A percentile compares a stretch with the other conserved stretches of the same genome.
phyloP scores from a whole-genome alignment of 495 filamentous ascomycete genomes.

The Pyrenula aspistea region DNA sequence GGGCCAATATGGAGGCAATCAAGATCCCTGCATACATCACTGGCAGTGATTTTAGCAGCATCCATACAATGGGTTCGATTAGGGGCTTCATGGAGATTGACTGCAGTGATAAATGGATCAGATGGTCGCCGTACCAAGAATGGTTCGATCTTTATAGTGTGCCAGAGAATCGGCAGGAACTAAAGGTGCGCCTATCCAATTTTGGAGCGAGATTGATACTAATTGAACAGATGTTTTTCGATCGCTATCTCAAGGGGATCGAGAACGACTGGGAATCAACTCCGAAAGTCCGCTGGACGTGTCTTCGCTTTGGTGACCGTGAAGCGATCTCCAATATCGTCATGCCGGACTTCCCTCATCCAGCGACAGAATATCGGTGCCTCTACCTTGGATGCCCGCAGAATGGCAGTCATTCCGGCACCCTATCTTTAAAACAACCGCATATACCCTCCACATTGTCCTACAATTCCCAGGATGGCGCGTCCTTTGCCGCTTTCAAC shows the following conservation, averaged over 20 bases:
- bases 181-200: slow-evolving; percentile 1
- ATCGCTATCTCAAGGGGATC: slow-evolving; percentile 23
- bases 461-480: slow-evolving; percentile 14
- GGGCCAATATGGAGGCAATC: slow-evolving; percentile 12
- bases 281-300: slow-evolving; percentile 18
- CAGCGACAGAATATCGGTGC: slow-evolving; percentile 12
- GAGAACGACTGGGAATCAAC: slow-evolving; percentile 30
- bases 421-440: slow-evolving; percentile 1
- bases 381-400: slow-evolving; percentile 18
- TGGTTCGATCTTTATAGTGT: slow-evolving; percentile 27
- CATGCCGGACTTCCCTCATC: too few species aligned
- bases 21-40: slow-evolving; percentile 16
- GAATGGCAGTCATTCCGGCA: slow-evolving; percentile 13
- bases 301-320: slow-evolving; percentile 3
- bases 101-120: slow-evolving; percentile 16
- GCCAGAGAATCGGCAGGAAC: slow-evolving; percentile 13
- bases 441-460: slow-evolving; percentile 2
- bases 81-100: slow-evolving; percentile 19
- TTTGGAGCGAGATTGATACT: not conserved
- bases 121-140: too few species aligned
- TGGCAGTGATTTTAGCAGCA: slow-evolving; percentile 15
- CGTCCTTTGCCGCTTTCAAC: slow-evolving; percentile 15
- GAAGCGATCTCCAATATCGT: too few species aligned
- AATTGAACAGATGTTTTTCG: slow-evolving; percentile 23
- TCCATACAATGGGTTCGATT: slow-evolving; percentile 27